Conservation (phyloP, 306 rosid species). For the Gastrolobium bilobum region DNA sequence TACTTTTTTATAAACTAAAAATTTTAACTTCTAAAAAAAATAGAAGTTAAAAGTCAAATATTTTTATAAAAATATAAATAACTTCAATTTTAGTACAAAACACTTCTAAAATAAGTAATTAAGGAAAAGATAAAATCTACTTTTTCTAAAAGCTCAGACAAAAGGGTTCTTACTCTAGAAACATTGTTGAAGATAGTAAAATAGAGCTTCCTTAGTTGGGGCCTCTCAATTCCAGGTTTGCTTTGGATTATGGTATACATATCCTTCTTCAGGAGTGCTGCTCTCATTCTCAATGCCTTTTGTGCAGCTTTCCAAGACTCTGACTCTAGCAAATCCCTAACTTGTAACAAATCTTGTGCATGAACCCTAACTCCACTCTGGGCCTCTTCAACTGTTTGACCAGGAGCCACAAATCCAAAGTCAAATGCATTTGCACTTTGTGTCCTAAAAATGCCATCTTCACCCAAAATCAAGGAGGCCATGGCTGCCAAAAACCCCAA, state of each 20-base stretch:
- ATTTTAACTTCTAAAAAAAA: too few relatives aligned
- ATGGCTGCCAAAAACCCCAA: slow-evolving; percentile 17
- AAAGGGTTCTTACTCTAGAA: slow-evolving; percentile 42
- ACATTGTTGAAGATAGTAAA: slow-evolving; percentile 70
- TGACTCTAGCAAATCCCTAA: slow-evolving; percentile 64
- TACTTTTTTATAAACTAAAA: too few relatives aligned
- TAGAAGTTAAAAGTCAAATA: too few relatives aligned
- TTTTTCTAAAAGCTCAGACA: too few relatives aligned
- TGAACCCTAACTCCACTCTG: slow-evolving; percentile 53
- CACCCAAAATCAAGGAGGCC: slow-evolving; percentile 32
- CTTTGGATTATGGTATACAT: slow-evolving; percentile 69
- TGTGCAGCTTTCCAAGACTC: slow-evolving; percentile 77
- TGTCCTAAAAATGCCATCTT: slow-evolving; percentile 25
- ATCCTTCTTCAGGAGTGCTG: slow-evolving; percentile 69
- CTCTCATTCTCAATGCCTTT: slow-evolving; percentile 58
- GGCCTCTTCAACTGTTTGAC: slow-evolving; percentile 52
- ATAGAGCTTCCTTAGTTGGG: slow-evolving; percentile 73
- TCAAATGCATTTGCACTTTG: slow-evolving; percentile 62
- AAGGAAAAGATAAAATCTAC: too few relatives aligned
- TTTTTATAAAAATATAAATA: too few relatives aligned
- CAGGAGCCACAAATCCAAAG: slow-evolving; percentile 53
- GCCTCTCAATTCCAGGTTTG: slow-evolving; percentile 74
- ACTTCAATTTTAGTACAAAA: too few relatives aligned
- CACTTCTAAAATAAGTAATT: too few relatives aligned
- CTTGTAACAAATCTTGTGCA: slow-evolving; percentile 49